Conservation (phyloP, 345 rosid species). For the Salix suchowensis region DNA sequence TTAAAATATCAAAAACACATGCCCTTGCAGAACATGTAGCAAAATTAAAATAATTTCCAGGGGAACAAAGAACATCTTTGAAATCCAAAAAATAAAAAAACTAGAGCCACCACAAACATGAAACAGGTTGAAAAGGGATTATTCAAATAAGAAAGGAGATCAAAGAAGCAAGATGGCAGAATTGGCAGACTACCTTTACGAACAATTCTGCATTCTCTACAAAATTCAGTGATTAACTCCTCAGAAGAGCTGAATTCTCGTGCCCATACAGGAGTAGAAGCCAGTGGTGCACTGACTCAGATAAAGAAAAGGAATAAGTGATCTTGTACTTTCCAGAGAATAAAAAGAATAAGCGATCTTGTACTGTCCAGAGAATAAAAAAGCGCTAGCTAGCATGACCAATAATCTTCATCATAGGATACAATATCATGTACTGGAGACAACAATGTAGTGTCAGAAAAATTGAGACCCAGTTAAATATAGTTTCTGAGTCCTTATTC, state of each 20-base stretch:
- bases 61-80: constrained; percentile 1
- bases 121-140: not conserved
- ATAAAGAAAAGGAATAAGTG: constrained; percentile 12
- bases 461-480: not conserved
- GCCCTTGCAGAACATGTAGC: constrained; percentile 1
- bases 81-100: not conserved
- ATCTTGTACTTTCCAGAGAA: not conserved
- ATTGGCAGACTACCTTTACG: constrained; percentile 66
- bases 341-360: not conserved
- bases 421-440: not conserved
- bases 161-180: not conserved
- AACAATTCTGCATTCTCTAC: constrained; percentile 96
- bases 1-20: constrained; percentile 2
- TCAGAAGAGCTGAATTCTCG: constrained; percentile 76
- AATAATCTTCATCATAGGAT: not conserved
- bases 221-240: constrained; percentile 86
- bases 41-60: constrained; percentile 1
- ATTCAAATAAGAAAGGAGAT: not conserved
- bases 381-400: not conserved
- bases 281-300: constrained; percentile 70
- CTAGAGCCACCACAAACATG: not conserved
- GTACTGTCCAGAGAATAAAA: not conserved
- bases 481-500: not conserved
- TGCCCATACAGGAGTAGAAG: constrained; percentile 94
- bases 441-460: not conserved